Conservation (phyloP, 768 basidiomycete genomes). For the Floccularia luteovirens region DNA sequence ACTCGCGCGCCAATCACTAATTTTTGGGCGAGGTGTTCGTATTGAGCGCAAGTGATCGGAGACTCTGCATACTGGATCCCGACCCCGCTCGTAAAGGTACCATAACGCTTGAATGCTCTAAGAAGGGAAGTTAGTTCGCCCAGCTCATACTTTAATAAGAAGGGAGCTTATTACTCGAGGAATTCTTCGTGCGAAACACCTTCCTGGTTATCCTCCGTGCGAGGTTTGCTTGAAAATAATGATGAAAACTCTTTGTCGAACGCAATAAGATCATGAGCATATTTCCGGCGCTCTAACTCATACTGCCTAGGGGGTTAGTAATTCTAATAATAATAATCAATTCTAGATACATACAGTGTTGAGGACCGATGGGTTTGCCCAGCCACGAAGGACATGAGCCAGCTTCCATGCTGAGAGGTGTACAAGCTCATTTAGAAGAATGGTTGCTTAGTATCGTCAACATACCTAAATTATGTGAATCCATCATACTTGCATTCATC, state of each 20-base stretch:
- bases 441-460: background rate
- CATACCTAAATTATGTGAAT: slow-evolving; percentile 61
- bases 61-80: slow-evolving; percentile 46
- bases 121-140: background rate
- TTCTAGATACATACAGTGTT: slow-evolving; percentile 45
- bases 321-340: too few relatives aligned
- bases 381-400: slow-evolving; percentile 46
- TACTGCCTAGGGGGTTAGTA: slow-evolving; percentile 49
- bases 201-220: slow-evolving; percentile 33
- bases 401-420: slow-evolving; percentile 67
- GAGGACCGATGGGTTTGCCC: slow-evolving; percentile 39
- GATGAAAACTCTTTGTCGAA: slow-evolving; percentile 62
- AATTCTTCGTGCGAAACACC: slow-evolving; percentile 51
- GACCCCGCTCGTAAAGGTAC: slow-evolving; percentile 47
- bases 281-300: slow-evolving; percentile 58
- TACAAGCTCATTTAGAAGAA: background rate
- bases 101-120: slow-evolving; percentile 43
- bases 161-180: slow-evolving; percentile 22
- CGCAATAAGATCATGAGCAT: slow-evolving; percentile 64
- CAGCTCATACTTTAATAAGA: slow-evolving; percentile 10
- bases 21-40: slow-evolving; percentile 29
- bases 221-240: slow-evolving; percentile 64
- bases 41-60: slow-evolving; percentile 26
- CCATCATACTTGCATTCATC: slow-evolving; percentile 74
- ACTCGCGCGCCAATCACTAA: slow-evolving; percentile 46